Percentiles rank a stretch among this genome's conserved stretches.
phyloP scores from a whole-genome alignment of 2,329 filamentous ascomycete species.

The Epichloe festucae region DNA sequence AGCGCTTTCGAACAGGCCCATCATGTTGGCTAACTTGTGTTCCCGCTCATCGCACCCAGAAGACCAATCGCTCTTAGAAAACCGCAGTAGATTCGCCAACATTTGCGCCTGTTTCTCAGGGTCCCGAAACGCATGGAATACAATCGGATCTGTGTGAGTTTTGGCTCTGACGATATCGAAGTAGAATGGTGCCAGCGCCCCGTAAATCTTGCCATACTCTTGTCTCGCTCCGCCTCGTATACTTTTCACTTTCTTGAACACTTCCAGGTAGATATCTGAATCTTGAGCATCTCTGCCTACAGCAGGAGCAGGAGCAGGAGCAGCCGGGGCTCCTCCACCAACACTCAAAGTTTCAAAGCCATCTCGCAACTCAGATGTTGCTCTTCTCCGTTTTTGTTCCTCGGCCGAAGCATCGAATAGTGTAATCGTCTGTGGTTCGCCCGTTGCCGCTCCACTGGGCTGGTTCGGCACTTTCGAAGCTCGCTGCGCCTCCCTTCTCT shows the following conservation, averaged over 20 bases:
- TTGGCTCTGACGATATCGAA: conserved; percentile 61
- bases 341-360: conserved; percentile 72
- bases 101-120: conserved; percentile 87
- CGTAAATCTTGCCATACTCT: conserved; percentile 85
- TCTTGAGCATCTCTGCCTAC: conserved; percentile 39
- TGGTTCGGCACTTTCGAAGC: conserved; percentile 10
- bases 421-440: conserved; percentile 29
- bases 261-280: conserved; percentile 50
- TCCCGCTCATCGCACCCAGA: conserved; percentile 59
- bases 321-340: conserved; percentile 12
- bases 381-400: conserved; percentile 41
- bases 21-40: conserved; percentile 60
- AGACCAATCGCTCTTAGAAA: conserved; percentile 69
- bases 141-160: conserved; percentile 64
- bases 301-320: conserved; percentile 12
- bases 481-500: conserved; percentile 38
- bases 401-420: conserved; percentile 63
- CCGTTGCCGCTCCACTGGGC: conserved; percentile 8
- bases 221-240: conserved; percentile 74
- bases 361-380: conserved; percentile 31
- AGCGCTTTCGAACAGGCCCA: conserved; percentile 76
- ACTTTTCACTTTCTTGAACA: conserved; percentile 60
- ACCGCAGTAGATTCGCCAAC: conserved; percentile 65
- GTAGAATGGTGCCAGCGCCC: conserved; percentile 80
- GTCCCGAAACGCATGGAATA: conserved; percentile 79